Evolutionary conservation across 106 monocot species (phyloP), one percentile per base, ranked within the genome.

Genomic region (Acanthochlamys bracteata): DNA sequence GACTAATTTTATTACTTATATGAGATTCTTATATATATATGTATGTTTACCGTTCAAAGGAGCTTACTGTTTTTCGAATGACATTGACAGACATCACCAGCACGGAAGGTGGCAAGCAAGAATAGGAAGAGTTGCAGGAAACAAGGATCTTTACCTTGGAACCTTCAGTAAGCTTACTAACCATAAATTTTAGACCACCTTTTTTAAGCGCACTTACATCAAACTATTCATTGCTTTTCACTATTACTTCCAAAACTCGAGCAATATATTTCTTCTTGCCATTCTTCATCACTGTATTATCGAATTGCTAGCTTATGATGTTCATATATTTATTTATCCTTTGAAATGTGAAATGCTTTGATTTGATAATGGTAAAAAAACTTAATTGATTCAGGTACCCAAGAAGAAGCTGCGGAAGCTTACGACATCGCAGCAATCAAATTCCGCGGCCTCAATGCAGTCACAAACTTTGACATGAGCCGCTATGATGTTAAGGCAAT

Each of bases 91-190:
- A 76, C 94, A 95, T 78, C 94, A 95, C 63, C 86, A 87, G 64
- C 90, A 95, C 57, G 90, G 90, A 17, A 74, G 90, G 7, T 95
- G 94, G 94, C 94, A 95, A 70, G 90, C 94, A 39, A 77, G 94
- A 47, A 95, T 95, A 27, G 94, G 94, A 22, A 82, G 94, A 42
- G 94, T 95, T 16, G 84, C 94, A 11, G 94, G 94, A 25, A 95
- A 95, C 71, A 95, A 90, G 52, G 94, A 95, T 73, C 86, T 95
- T 46, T 95, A 95, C 73, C 77, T 95, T 23, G 94, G 94, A 13
- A 95, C 94, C 21, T 95, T 95, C 61, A 42, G 94, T 95, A 71
- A 80, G 73, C 33, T 33, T 33, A n/a, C 33, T 33, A 6, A 33
- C 6, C 4, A 33, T 33, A 33, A 33, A n/a, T n/a, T 33, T 20